Percentiles rank a stretch among this genome's conserved stretches.
Evolutionary conservation across 2,329 filamentous ascomycete genomes (phyloP).

Genomic region (Hypoxylon sp.): DNA sequence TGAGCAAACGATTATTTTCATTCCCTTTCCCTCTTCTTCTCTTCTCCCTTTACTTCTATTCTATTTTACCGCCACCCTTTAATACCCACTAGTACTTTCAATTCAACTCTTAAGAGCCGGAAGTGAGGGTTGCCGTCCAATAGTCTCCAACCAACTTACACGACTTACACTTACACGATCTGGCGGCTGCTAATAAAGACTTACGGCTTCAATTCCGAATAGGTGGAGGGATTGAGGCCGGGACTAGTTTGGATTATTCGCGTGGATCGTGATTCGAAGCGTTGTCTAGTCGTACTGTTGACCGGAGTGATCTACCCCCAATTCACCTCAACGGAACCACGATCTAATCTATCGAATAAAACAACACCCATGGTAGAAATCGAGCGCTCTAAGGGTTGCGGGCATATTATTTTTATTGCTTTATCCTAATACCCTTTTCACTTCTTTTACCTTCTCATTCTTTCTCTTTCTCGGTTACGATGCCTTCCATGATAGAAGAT

Average conservation of each 20-base stretch:
- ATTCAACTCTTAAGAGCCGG: conserved; percentile 36
- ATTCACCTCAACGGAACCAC: conserved; percentile 9
- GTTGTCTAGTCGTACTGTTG: conserved; percentile 4
- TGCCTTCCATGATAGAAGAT: conserved; percentile 47
- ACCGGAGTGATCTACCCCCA: conserved; percentile 9
- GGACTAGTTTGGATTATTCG: conserved; percentile 3
- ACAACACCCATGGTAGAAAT: conserved; percentile 41
- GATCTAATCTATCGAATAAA: conserved; percentile 13
- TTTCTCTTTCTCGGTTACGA: conserved; percentile 12
- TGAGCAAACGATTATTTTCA: conserved; percentile 25
- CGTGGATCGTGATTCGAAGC: conserved; percentile 26
- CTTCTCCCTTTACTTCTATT: conserved; percentile 21
- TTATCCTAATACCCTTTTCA: conserved; percentile 29
- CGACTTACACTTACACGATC: conserved; percentile 24
- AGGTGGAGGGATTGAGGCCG: conserved; percentile 3
- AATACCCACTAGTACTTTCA: conserved; percentile 18
- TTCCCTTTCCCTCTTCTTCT: conserved; percentile 16
- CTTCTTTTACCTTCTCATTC: conserved; percentile 11
- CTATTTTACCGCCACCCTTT: conserved; percentile 6
- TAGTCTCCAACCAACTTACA: conserved; percentile 30
- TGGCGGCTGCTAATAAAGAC: conserved; percentile 4
- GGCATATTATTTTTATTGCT: conserved; percentile 20
- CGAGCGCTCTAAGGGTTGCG: conserved; percentile 25
- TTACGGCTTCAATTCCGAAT: conserved; percentile 3
- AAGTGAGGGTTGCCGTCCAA: conserved; percentile 41